Conservation (phyloP, 164 flowering plant genomes). For the Protea cynaroides region DNA sequence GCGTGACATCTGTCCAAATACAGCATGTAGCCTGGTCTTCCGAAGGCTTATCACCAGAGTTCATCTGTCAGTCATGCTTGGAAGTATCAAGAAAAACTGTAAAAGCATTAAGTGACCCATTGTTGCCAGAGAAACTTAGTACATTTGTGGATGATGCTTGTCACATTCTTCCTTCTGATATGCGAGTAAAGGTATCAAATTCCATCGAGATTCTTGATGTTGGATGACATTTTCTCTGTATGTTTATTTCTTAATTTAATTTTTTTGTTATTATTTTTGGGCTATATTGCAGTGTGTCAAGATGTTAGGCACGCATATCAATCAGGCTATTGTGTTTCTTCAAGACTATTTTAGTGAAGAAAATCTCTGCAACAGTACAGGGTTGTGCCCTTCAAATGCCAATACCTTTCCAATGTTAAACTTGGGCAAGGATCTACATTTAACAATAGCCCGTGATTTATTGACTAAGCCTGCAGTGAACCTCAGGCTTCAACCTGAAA, state of each 20-base stretch:
- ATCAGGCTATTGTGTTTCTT: conserved; percentile 14
- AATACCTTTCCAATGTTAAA: neutral
- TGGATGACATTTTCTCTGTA: neutral
- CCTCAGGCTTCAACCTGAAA: neutral
- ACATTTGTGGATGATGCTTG: conserved; percentile 10
- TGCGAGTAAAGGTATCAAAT: conserved; percentile 12
- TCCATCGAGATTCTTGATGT: neutral
- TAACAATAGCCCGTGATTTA: neutral
- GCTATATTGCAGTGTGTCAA: conserved; percentile 16
- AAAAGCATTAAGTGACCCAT: conserved; percentile 12
- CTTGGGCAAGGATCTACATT: neutral
- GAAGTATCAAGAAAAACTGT: conserved; percentile 11
- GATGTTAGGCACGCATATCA: conserved; percentile 5
- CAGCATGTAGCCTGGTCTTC: neutral
- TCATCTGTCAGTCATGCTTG: conserved; percentile 17
- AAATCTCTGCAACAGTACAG: conserved; percentile 18
- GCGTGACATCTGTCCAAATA: neutral
- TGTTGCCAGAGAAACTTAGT: conserved; percentile 11
- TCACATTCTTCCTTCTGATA: conserved; percentile 14
- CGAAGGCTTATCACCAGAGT: conserved; percentile 8
- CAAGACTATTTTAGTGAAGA: conserved; percentile 16
- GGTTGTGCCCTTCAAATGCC: conserved; percentile 10
- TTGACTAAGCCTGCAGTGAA: neutral
- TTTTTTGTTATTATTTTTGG: neutral
- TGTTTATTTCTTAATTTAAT: neutral